Evolutionary conservation across 2,329 filamentous ascomycete species (phyloP).

Genomic region (Hymenotorrendiella dingleyae): DNA sequence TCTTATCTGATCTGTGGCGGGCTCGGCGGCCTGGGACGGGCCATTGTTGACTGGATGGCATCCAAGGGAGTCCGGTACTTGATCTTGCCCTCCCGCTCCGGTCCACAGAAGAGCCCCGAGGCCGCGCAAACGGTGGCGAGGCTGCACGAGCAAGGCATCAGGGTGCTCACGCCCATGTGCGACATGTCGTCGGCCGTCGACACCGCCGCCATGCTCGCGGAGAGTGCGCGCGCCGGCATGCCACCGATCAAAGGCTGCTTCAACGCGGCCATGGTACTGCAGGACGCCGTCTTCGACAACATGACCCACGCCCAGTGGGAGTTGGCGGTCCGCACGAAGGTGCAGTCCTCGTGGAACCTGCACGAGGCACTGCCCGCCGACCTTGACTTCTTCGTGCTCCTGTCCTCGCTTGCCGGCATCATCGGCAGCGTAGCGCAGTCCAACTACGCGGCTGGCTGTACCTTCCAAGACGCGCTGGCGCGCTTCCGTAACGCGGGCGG

Average conservation of each 20-base stretch:
- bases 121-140: constrained; percentile 1
- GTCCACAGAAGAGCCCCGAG: not conserved
- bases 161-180: constrained; percentile 39
- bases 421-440: constrained; percentile 3
- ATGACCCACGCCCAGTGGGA: constrained; percentile 35
- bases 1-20: constrained; percentile 28
- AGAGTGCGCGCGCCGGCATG: constrained; percentile 1
- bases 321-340: constrained; percentile 32
- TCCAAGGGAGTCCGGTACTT: constrained; percentile 23
- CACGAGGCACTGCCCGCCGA: constrained; percentile 9
- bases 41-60: constrained; percentile 18
- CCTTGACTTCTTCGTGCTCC: constrained; percentile 14
- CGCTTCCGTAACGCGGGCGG: constrained; percentile 6
- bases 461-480: constrained; percentile 21
- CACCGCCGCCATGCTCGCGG: not conserved
- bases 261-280: constrained; percentile 41
- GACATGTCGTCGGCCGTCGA: constrained; percentile 39
- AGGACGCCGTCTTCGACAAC: constrained; percentile 17
- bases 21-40: constrained; percentile 25
- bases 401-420: constrained; percentile 32
- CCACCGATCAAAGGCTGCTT: constrained; percentile 37
- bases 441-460: constrained; percentile 26
- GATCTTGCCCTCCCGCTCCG: constrained; percentile 25
- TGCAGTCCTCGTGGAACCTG: constrained; percentile 16
- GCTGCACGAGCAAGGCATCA: constrained; percentile 30